phyloP scores from a whole-genome alignment of 1,284 basidiomycete genomes.

The Ceratobasidium sp. region DNA sequence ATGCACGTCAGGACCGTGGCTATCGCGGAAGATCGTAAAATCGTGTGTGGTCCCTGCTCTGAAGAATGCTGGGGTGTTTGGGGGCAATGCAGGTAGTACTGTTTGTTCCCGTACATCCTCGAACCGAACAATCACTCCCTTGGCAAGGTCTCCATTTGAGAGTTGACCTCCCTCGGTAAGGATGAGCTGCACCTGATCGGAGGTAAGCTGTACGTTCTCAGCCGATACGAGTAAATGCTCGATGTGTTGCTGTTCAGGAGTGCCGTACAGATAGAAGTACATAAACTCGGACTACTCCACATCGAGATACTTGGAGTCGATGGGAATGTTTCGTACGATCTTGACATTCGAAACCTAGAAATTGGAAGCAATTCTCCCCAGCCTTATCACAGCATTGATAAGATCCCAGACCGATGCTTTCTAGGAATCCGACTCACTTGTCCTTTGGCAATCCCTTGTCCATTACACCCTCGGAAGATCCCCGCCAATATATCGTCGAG shows the following conservation, averaged over 20 bases:
- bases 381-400: neutral
- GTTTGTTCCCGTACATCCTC: constrained; percentile 1
- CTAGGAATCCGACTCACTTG: neutral
- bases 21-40: constrained; percentile 6
- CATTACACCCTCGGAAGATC: constrained; percentile 45
- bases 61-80: constrained; percentile 17
- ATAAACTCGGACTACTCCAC: constrained; percentile 49
- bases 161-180: neutral
- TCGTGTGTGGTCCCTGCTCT: neutral
- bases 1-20: neutral
- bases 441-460: constrained; percentile 40
- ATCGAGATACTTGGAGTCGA: constrained; percentile 47
- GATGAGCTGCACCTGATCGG: constrained; percentile 33
- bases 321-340: constrained; percentile 48
- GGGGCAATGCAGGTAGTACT: constrained; percentile 1
- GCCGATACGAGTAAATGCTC: constrained; percentile 54
- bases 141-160: neutral
- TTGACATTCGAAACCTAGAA: constrained; percentile 48
- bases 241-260: constrained; percentile 49
- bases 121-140: neutral
- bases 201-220: constrained; percentile 48
- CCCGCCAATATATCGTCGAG: constrained; percentile 45
- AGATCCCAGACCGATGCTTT: neutral
- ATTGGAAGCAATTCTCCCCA: neutral
- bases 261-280: constrained; percentile 57